phyloP scores from a whole-genome alignment of 1,284 basidiomycete genomes.

The Ustanciosporium gigantosporum region DNA sequence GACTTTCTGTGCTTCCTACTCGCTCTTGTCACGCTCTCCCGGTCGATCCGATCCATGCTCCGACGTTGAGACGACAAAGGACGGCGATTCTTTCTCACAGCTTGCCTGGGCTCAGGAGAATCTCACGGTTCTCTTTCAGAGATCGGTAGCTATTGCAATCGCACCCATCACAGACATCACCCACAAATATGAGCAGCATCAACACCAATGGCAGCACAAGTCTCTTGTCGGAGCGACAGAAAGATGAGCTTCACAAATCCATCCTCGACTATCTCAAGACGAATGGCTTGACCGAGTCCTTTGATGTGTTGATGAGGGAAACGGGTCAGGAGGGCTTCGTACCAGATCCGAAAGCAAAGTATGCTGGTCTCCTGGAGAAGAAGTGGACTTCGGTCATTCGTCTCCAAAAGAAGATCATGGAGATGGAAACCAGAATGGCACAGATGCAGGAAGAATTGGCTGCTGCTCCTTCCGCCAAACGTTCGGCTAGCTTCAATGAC shows the following conservation, averaged over 20 bases:
- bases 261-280: constrained; percentile 80
- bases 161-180: too few species aligned
- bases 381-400: constrained; percentile 93
- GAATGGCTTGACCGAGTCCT: constrained; percentile 70
- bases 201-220: constrained; percentile 49
- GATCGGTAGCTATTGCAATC: too few species aligned
- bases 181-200: too few species aligned
- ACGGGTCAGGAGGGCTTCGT: constrained; percentile 68
- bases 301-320: constrained; percentile 70
- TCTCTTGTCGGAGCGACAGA: constrained; percentile 74
- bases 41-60: too few species aligned
- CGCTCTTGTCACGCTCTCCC: too few species aligned
- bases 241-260: constrained; percentile 83
- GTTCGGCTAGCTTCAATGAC: constrained; percentile 71
- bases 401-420: constrained; percentile 79
- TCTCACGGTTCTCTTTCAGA: too few species aligned
- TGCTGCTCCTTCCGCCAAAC: constrained; percentile 67
- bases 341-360: constrained; percentile 79
- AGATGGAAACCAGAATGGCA: constrained; percentile 77
- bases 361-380: constrained; percentile 83
- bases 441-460: constrained; percentile 76
- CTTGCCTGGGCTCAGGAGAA: too few species aligned
- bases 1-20: too few species aligned
- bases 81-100: too few species aligned
- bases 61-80: too few species aligned